phyloP scores from a whole-genome alignment of 2,329 filamentous ascomycete species.

The Sporothrix dimorphospora region DNA sequence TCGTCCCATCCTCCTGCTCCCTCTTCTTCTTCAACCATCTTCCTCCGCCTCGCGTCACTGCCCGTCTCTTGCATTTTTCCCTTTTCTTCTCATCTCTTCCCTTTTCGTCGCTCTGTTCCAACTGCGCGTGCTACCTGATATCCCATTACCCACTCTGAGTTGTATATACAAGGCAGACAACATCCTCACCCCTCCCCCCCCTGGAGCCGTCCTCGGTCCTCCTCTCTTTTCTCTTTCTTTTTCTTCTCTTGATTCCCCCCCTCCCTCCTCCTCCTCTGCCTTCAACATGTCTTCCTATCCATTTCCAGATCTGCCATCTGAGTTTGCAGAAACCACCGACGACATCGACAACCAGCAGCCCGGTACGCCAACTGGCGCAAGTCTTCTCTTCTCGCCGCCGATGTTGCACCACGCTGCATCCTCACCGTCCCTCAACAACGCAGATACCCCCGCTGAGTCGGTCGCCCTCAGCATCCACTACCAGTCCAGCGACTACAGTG shows the following conservation, averaged over 20 bases:
- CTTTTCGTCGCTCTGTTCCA: constrained; percentile 4
- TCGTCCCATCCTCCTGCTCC: constrained; percentile 19
- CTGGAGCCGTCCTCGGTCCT: constrained; percentile 1
- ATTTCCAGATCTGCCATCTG: constrained; percentile 37
- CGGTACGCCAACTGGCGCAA: constrained; percentile 36
- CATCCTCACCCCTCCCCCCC: constrained; percentile 13
- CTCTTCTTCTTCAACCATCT: neutral
- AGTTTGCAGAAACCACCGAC: constrained; percentile 34
- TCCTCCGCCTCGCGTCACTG: neutral
- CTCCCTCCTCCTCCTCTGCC: constrained; percentile 16
- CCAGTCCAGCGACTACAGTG: constrained; percentile 54
- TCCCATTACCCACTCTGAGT: constrained; percentile 18
- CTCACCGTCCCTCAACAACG: constrained; percentile 45
- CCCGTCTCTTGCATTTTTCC: neutral
- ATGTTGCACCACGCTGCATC: constrained; percentile 46
- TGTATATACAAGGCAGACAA: constrained; percentile 27
- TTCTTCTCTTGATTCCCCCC: constrained; percentile 24
- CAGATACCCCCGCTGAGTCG: constrained; percentile 56
- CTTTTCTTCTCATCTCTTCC: neutral
- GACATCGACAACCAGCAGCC: constrained; percentile 26
- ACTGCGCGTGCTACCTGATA: constrained; percentile 18
- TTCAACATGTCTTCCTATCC: constrained; percentile 41
- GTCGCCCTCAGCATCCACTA: constrained; percentile 51
- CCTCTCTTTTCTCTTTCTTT: constrained; percentile 4
- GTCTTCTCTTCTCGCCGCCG: constrained; percentile 45